Percentiles rank a stretch among this genome's conserved stretches.
phyloP scores from a whole-genome alignment of 163 green algal genomes.

The Trebouxia gelatinosa region DNA sequence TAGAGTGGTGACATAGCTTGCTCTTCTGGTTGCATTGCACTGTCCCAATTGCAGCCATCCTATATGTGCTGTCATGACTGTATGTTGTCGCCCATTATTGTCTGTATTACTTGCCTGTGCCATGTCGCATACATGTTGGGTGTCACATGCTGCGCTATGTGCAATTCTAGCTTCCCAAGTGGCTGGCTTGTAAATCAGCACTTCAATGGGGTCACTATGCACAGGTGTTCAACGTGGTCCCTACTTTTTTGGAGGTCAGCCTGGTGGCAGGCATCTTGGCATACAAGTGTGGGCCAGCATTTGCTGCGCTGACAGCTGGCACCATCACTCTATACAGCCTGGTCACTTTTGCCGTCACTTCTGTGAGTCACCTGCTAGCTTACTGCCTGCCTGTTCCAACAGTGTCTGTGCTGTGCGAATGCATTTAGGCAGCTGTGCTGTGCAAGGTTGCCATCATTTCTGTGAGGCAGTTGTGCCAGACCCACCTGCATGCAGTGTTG shows the following conservation, averaged over 20 bases:
- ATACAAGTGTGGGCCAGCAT: slow-evolving; percentile 82
- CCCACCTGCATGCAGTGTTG: not conserved
- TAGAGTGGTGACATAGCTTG: too few relatives aligned
- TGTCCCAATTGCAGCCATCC: too few relatives aligned
- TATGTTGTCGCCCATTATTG: too few relatives aligned
- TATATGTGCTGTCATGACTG: too few relatives aligned
- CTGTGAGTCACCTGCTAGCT: not conserved
- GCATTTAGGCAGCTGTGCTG: not conserved
- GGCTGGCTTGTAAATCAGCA: not conserved
- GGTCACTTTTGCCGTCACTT: not conserved
- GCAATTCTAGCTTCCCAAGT: not conserved
- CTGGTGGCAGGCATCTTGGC: slow-evolving; percentile 86
- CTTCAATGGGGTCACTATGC: not conserved
- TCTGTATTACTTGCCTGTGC: too few relatives aligned
- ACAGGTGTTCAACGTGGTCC: slow-evolving; percentile 40
- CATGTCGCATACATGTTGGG: too few relatives aligned
- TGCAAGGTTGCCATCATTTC: not conserved
- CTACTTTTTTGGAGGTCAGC: slow-evolving; percentile 83
- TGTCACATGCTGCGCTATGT: not conserved
- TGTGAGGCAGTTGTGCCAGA: not conserved
- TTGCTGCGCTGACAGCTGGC: slow-evolving; percentile 80
- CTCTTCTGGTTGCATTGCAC: too few relatives aligned
- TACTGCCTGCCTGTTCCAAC: not conserved
- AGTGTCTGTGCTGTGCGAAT: too few relatives aligned
- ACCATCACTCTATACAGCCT: not conserved